These are phyloP conservation scores for Coemansia sp. DNA, from an alignment of 192 early-diverging fungal genomes.

Conservation along the genomic window DNA sequence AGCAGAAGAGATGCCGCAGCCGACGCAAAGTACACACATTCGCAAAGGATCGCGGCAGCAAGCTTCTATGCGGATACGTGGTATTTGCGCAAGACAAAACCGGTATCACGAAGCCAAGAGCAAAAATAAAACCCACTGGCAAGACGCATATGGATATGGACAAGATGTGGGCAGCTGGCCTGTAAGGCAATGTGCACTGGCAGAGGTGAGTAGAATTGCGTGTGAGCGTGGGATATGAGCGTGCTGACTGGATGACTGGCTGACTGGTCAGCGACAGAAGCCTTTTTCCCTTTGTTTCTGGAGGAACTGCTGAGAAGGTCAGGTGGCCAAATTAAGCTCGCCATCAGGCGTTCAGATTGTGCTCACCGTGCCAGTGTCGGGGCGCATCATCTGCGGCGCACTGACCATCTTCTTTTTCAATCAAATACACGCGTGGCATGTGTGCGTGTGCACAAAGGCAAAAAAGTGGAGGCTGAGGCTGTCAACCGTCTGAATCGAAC, in stretches of 20 bases:
- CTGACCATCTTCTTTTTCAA: constrained; percentile 6
- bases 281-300: not conserved
- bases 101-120: too few species aligned
- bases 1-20: not conserved
- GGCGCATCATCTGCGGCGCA: constrained; percentile 8
- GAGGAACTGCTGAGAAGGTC: not conserved
- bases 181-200: too few species aligned
- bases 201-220: too few species aligned
- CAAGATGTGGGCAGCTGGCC: too few species aligned
- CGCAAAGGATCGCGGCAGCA: not conserved
- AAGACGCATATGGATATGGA: too few species aligned
- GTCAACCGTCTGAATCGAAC: too few species aligned
- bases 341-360: constrained; percentile 4
- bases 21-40: not conserved
- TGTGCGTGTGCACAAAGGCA: too few species aligned
- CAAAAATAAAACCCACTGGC: too few species aligned
- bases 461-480: not conserved
- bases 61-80: not conserved
- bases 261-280: not conserved
- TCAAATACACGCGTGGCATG: not conserved
- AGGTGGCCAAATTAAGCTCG: constrained; percentile 5
- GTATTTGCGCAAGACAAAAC: not conserved
- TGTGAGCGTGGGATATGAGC: too few species aligned
- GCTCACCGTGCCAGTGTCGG: too few species aligned
- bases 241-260: too few species aligned